Conservation (phyloP, 1,139 yeast species). For the Yamadazyma atlantica region DNA sequence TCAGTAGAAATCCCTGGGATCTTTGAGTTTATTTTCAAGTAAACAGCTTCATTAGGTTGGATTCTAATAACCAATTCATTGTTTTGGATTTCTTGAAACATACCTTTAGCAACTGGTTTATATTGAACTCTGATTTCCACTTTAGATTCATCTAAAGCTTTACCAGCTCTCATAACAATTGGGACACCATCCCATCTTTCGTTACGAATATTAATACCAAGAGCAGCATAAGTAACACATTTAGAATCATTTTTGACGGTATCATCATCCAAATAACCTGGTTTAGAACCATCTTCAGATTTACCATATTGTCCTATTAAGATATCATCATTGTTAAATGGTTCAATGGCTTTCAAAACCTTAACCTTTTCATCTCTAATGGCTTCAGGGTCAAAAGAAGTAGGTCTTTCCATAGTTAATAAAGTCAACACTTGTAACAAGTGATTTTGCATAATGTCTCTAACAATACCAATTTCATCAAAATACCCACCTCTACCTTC, state of each 20-base stretch:
- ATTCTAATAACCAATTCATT: conserved; percentile 91
- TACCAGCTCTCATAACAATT: conserved; percentile 92
- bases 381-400: conserved; percentile 84
- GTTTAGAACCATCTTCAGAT: conserved; percentile 85
- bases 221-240: conserved; percentile 91
- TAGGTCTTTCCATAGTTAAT: conserved; percentile 95
- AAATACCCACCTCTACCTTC: conserved; percentile 99
- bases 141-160: conserved; percentile 87
- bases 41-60: conserved; percentile 94
- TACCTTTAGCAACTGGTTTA: conserved; percentile 81
- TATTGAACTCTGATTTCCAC: conserved; percentile 95
- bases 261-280: conserved; percentile 88
- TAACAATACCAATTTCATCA: conserved; percentile 89
- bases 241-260: conserved; percentile 82
- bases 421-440: conserved; percentile 87
- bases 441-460: conserved; percentile 99
- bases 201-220: conserved; percentile 73
- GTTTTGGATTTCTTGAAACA: conserved; percentile 78
- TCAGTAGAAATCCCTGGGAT: conserved; percentile 86
- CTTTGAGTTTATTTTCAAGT: conserved; percentile 87
- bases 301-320: conserved; percentile 85
- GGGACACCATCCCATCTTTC: conserved; percentile 99
- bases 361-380: conserved; percentile 96
- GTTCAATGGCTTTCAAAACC: conserved; percentile 77
- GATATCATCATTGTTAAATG: conserved; percentile 64